Evolutionary conservation across 257 asterid species (phyloP).

Genomic region (Plantago elongata): DNA sequence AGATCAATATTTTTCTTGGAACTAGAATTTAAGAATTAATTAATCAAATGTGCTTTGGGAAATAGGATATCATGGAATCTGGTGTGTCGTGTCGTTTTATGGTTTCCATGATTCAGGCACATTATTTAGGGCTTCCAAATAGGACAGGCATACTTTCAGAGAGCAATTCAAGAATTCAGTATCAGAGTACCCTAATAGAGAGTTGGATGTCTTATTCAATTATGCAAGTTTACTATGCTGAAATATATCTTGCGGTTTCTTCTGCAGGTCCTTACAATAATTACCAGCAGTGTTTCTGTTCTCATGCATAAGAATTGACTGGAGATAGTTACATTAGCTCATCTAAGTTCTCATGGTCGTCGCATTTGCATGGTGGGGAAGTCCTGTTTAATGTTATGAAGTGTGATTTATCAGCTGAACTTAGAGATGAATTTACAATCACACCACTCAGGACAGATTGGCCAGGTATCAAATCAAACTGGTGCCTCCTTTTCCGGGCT

Average conservation of each 20-base stretch:
- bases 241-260: slow-evolving; percentile 8
- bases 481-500: slow-evolving; percentile 44
- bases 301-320: slow-evolving; percentile 10
- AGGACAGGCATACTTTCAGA: background rate
- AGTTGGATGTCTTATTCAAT: background rate
- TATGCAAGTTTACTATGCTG: background rate
- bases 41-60: background rate
- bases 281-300: slow-evolving; percentile 8
- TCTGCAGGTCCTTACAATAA: slow-evolving; percentile 26
- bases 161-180: background rate
- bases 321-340: slow-evolving; percentile 11
- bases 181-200: background rate
- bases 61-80: background rate
- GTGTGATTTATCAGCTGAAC: slow-evolving; percentile 21
- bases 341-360: slow-evolving; percentile 13
- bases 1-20: too few relatives aligned
- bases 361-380: slow-evolving; percentile 22
- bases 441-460: slow-evolving; percentile 60
- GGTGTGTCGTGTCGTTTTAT: background rate
- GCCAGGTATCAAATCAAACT: slow-evolving; percentile 59
- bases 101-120: background rate
- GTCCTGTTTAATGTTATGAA: slow-evolving; percentile 24
- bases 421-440: slow-evolving; percentile 57
- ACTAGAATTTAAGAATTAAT: background rate
- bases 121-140: background rate